Conservation (phyloP, 352 stramenopile genomes). For the Albugo candida region DNA sequence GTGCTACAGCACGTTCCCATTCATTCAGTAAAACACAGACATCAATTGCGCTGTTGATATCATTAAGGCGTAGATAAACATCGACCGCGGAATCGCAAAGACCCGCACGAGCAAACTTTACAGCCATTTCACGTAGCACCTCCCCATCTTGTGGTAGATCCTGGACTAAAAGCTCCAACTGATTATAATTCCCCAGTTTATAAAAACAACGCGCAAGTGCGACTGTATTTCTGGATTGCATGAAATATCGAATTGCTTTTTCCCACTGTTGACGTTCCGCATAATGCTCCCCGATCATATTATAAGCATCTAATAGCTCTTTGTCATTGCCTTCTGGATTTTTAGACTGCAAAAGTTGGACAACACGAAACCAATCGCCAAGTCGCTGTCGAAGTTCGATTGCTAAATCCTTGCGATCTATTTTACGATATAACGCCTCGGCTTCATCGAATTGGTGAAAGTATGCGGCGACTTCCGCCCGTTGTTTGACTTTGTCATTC, state of each 20-base stretch:
- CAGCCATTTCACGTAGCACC: slow-evolving; percentile 66
- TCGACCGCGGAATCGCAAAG: slow-evolving; percentile 67
- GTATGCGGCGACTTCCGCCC: slow-evolving; percentile 78
- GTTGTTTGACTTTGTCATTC: slow-evolving; percentile 81
- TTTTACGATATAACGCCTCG: slow-evolving; percentile 82
- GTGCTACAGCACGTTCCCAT: slow-evolving; percentile 77
- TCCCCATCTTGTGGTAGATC: slow-evolving; percentile 64
- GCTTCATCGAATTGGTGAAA: slow-evolving; percentile 86
- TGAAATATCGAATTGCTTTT: slow-evolving; percentile 85
- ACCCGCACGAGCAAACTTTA: slow-evolving; percentile 77
- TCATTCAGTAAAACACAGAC: slow-evolving; percentile 85
- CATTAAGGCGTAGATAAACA: slow-evolving; percentile 73
- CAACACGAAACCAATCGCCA: slow-evolving; percentile 85
- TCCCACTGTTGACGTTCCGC: slow-evolving; percentile 81
- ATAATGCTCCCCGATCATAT: slow-evolving; percentile 85
- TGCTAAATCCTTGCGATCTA: slow-evolving; percentile 87
- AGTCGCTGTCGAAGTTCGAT: slow-evolving; percentile 80
- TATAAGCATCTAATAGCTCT: slow-evolving; percentile 61
- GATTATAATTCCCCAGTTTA: slow-evolving; percentile 72
- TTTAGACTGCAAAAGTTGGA: slow-evolving; percentile 63
- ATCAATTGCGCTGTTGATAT: slow-evolving; percentile 86
- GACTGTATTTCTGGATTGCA: slow-evolving; percentile 52
- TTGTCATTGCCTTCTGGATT: slow-evolving; percentile 47
- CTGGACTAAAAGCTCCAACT: slow-evolving; percentile 68
- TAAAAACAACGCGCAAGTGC: slow-evolving; percentile 82